Conservation (phyloP, 2,329 filamentous ascomycete species). For the Xylaria polymorpha region DNA sequence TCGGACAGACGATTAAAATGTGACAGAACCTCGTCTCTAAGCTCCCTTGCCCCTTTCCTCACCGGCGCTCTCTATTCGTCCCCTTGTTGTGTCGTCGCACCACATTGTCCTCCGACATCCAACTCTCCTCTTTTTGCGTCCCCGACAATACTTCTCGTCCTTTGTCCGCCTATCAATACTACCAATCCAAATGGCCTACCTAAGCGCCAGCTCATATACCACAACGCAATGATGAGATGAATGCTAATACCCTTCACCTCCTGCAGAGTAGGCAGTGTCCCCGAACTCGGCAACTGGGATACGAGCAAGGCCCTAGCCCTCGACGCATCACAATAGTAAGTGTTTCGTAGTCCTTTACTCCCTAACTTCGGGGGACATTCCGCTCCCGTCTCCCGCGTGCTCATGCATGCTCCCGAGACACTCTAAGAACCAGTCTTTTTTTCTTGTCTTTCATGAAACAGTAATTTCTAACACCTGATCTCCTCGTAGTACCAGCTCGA, state of each 20-base stretch:
- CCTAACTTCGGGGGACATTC: no score
- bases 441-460: not conserved
- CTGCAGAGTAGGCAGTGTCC: constrained; percentile 37
- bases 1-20: constrained; percentile 62
- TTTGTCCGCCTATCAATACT: not conserved
- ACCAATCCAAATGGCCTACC: not conserved
- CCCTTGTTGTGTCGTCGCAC: not conserved
- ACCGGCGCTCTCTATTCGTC: not conserved
- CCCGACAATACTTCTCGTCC: not conserved
- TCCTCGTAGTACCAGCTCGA: constrained; percentile 51
- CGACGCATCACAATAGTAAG: constrained; percentile 58
- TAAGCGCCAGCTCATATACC: not conserved
- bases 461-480: not conserved
- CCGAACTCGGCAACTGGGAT: constrained; percentile 64
- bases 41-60: not conserved
- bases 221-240: not conserved
- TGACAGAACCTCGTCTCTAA: constrained; percentile 52
- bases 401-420: not conserved
- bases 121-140: not conserved
- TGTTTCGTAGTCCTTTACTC: not conserved
- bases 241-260: constrained; percentile 3
- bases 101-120: not conserved
- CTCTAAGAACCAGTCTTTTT: not conserved
- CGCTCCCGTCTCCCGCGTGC: not conserved
- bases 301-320: constrained; percentile 58